Conservation (phyloP, 176 grass and related monocot genomes). For the Dendrocalamus sinicus region DNA sequence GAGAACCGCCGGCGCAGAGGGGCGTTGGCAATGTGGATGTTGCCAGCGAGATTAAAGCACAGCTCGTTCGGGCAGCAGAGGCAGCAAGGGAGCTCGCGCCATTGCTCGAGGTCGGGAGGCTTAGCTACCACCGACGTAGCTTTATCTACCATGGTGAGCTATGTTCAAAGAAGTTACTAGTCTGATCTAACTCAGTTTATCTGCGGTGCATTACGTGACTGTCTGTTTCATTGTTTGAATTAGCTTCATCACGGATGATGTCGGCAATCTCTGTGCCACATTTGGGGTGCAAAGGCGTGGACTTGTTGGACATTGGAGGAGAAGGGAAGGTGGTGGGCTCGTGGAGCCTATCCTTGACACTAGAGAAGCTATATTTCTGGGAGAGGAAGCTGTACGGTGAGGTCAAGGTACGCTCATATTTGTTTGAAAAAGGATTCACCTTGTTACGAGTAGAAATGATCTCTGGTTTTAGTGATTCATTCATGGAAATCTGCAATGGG, state of each 20-base stretch:
- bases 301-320: slow-evolving; percentile 54
- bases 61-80: slow-evolving; percentile 63
- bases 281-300: slow-evolving; percentile 51
- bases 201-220: slow-evolving; percentile 27
- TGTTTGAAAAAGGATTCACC: background rate
- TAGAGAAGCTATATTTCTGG: slow-evolving; percentile 93
- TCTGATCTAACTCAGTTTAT: background rate
- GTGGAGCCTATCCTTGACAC: slow-evolving; percentile 56
- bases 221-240: slow-evolving; percentile 30
- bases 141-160: slow-evolving; percentile 70
- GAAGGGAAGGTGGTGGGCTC: slow-evolving; percentile 46
- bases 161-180: background rate
- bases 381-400: slow-evolving; percentile 90
- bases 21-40: slow-evolving; percentile 35
- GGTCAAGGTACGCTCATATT: slow-evolving; percentile 67
- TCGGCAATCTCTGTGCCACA: slow-evolving; percentile 48
- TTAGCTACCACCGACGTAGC: slow-evolving; percentile 53
- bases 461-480: background rate
- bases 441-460: background rate
- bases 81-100: slow-evolving; percentile 56
- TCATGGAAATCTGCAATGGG: background rate
- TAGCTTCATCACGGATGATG: slow-evolving; percentile 75
- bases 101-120: slow-evolving; percentile 77
- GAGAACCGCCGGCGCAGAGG: slow-evolving; percentile 13
- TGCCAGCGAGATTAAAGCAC: slow-evolving; percentile 62